Evolutionary conservation across 257 asterid genomes (phyloP).

Genomic region (Orobanche coerulescens): DNA sequence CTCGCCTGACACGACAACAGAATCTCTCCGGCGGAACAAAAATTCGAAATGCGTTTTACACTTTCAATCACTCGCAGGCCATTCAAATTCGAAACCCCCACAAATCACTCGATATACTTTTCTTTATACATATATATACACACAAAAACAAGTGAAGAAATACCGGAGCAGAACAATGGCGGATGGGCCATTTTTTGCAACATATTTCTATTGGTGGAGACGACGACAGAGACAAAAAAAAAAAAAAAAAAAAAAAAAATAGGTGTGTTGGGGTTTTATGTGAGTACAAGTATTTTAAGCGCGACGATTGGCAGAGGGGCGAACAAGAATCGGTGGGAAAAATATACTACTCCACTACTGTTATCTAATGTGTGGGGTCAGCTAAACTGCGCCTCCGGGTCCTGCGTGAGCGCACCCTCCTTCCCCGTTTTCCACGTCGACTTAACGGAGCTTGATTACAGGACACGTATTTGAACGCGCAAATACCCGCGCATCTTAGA

Average conservation of each 20-base stretch:
- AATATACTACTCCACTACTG: neutral
- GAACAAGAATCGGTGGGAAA: conserved; percentile 15
- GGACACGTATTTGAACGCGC: conserved; percentile 23
- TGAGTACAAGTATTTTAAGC: conserved; percentile 25
- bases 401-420: conserved; percentile 20
- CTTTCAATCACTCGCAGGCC: too few species aligned
- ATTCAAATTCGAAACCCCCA: conserved; percentile 1
- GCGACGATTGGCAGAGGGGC: conserved; percentile 23
- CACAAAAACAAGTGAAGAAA: too few species aligned
- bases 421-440: conserved; percentile 20
- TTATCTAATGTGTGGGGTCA: neutral
- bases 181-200: neutral
- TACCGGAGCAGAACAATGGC: too few species aligned
- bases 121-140: too few species aligned
- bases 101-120: too few species aligned
- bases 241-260: neutral
- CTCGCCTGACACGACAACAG: conserved; percentile 9
- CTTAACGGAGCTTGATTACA: neutral
- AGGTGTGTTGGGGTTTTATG: conserved; percentile 6
- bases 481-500: conserved; percentile 18
- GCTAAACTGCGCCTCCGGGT: conserved; percentile 27
- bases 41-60: conserved; percentile 13
- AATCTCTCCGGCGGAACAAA: conserved; percentile 18
- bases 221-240: neutral
- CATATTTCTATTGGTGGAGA: conserved; percentile 11